Evolutionary conservation across 2,329 filamentous ascomycete species (phyloP).

Genomic region (Coleophoma eucalyptorum): DNA sequence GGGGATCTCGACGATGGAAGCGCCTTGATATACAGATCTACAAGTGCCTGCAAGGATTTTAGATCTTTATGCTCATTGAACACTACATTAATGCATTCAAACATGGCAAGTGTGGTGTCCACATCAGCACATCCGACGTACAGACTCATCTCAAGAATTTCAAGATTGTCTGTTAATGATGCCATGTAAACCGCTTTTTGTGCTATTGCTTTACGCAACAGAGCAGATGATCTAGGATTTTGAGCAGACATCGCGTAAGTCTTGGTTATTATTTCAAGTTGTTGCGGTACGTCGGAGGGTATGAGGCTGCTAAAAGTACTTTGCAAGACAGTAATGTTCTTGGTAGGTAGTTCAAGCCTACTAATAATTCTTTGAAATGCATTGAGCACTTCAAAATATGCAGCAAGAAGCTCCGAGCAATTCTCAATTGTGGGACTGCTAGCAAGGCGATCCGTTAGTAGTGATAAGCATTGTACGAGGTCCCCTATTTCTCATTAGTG

Average conservation of each 20-base stretch:
- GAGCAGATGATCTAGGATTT: background rate
- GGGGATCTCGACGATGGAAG: constrained; percentile 13
- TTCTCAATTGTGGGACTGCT: background rate
- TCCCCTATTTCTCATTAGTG: constrained; percentile 25
- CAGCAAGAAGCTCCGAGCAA: constrained; percentile 19
- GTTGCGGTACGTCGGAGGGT: no score
- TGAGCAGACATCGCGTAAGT: no score
- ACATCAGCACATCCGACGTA: background rate
- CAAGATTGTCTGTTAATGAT: background rate
- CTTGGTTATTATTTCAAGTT: no score
- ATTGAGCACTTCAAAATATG: constrained; percentile 28
- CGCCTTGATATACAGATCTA: background rate
- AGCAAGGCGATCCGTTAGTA: background rate
- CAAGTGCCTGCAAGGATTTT: background rate
- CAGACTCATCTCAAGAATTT: background rate
- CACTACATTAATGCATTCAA: constrained; percentile 8
- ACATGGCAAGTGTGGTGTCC: constrained; percentile 4
- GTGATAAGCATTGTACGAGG: background rate
- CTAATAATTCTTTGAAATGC: constrained; percentile 13
- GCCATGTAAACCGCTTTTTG: background rate
- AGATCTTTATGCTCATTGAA: background rate
- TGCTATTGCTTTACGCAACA: constrained; percentile 1
- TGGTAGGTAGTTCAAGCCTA: no score
- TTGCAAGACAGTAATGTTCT: no score
- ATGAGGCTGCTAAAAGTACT: no score